Evolutionary conservation across 176 grass and related monocot genomes (phyloP), one percentile per base, ranked within the genome.

Genomic region (Rhynchospora breviuscula): DNA sequence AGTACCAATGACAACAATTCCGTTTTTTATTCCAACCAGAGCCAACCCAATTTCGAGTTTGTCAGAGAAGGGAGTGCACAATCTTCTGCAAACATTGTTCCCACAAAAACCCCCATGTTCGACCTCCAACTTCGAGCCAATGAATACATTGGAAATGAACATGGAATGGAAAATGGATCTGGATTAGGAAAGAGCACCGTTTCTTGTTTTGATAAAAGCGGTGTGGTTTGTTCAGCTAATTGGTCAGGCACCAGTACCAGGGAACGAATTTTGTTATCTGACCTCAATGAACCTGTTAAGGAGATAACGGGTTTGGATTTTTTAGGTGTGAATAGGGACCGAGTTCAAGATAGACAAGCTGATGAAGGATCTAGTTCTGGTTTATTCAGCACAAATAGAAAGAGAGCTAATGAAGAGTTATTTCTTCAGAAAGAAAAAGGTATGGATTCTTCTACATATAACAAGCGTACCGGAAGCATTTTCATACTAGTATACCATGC

Each of bases 11-110:
- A 67, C 81, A 87, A 52, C 46, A 18, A 63, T 75, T 67, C 72
- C 75, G 69, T 64, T 60, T 65, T 63, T 66, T 62, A 87, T 48
- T 63, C 78, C 48, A 87, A 85, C 87, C 85, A 88, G 33, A 78
- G n/a, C 69, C 84, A 84, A 53, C 83, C 82, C 9, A 83, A 86
- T 63, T 87, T 93, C 9, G 90, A 90, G 47, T 97, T 93, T 11
- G 87, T 90, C 56, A 91, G 87, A 85, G 93, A 97, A 89, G 89
- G 89, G 40, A 93, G 91, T 29, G 87, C 89, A 23, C 91, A 89
- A 70, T 91, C 93, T 82, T 89, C 85, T n/a, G 87, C 93, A 86
- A 93, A 91, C 60, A 84, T 86, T 79, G 87, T 86, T 35, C 67
- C 85, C 26, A 19, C 86, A 53, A 92, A 83, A 65, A 83, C 70